These are phyloP conservation scores for Pestalotiopsis sp. DNA, from an alignment of 2,329 filamentous ascomycete species.

Conservation along the genomic window DNA sequence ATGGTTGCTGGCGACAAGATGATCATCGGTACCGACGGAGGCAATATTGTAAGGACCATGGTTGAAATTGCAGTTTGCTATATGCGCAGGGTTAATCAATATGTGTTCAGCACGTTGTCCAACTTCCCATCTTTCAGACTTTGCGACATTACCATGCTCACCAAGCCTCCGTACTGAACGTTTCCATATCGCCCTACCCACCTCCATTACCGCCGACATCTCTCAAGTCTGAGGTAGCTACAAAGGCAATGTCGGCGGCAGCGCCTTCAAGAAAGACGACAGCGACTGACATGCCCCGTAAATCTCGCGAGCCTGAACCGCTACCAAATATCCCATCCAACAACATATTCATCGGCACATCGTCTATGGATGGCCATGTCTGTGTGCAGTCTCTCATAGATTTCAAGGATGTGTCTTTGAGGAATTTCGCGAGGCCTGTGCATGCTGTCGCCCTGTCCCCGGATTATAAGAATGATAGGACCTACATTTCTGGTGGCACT, in stretches of 20 bases:
- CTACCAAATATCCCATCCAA: conserved; percentile 81
- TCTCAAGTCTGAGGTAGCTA: conserved; percentile 41
- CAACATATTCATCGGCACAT: conserved; percentile 89
- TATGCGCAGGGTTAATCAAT: background rate
- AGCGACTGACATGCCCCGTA: conserved; percentile 51
- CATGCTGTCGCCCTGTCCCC: conserved; percentile 93
- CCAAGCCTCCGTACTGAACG: conserved; percentile 83
- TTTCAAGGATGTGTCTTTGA: conserved; percentile 83
- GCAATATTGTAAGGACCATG: conserved; percentile 75
- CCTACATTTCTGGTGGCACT: conserved; percentile 87
- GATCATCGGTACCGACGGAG: conserved; percentile 95
- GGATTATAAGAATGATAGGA: conserved; percentile 86
- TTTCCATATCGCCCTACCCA: conserved; percentile 88
- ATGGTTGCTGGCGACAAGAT: conserved; percentile 94
- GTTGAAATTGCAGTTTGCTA: background rate
- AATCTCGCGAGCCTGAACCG: conserved; percentile 50
- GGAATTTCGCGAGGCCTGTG: conserved; percentile 91
- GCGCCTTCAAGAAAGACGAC: conserved; percentile 42
- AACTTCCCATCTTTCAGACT: conserved; percentile 78
- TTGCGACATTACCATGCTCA: conserved; percentile 91
- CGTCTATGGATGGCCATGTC: conserved; percentile 94
- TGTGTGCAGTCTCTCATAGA: conserved; percentile 89
- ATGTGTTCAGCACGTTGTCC: conserved; percentile 72
- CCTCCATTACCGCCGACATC: conserved; percentile 58
- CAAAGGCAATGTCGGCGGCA: conserved; percentile 35